Evolutionary conservation across 768 basidiomycete species (phyloP).

Genomic region (Hortiboletus campestris): DNA sequence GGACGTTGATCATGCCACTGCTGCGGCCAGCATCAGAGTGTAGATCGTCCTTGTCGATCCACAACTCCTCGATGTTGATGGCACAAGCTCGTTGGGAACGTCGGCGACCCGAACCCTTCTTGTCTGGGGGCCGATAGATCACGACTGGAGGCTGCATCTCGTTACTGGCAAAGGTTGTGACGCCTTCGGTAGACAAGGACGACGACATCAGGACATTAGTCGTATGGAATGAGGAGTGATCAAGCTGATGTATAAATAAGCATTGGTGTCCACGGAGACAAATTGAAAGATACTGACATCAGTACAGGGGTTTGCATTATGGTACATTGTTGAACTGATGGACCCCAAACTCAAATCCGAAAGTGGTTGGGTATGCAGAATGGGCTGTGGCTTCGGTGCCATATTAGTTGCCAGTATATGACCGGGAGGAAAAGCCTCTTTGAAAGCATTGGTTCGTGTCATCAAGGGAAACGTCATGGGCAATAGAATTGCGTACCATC

Average conservation of each 20-base stretch:
- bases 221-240: too few relatives aligned
- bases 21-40: background rate
- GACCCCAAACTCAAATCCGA: background rate
- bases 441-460: background rate
- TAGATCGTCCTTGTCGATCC: conserved; percentile 7
- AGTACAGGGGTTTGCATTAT: background rate
- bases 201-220: too few relatives aligned
- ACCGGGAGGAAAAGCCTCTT: background rate
- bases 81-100: background rate
- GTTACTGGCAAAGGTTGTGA: background rate
- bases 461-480: background rate
- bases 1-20: background rate
- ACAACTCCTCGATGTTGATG: background rate
- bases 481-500: background rate
- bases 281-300: too few relatives aligned
- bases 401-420: too few relatives aligned
- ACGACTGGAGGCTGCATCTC: background rate
- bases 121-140: background rate
- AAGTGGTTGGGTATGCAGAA: background rate
- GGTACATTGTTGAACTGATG: background rate
- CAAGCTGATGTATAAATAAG: too few relatives aligned
- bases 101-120: background rate
- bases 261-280: too few relatives aligned
- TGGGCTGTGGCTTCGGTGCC: too few relatives aligned
- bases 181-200: too few relatives aligned